Evolutionary conservation across 208 protist species (phyloP), one percentile per base, ranked within the genome.

Genomic region (Trypanosoma theileri): DNA sequence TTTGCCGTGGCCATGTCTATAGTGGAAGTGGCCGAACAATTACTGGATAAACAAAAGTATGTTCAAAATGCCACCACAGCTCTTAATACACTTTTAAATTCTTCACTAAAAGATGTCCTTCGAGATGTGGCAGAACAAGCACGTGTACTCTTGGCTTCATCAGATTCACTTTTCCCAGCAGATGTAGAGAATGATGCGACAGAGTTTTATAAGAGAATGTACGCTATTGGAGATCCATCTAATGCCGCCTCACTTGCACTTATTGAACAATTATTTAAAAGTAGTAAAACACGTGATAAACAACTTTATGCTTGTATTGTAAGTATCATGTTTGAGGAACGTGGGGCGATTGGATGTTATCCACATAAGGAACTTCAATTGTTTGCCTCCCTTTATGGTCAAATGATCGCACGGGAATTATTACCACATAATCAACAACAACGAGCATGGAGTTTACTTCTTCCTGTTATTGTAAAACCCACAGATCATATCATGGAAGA

Each of bases 381-480:
- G 8, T 94, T 94, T 58, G 84, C 88, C 14, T 66, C 74, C 46
- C 72, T 96, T 53, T 96, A 89, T 73, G 91, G 91, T 19, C 84
- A 94, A 79, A 80, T 96, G 73, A 85, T 96, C 58, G 86, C 88
- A 13, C 71, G 78, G 45, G 88, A 93, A 21, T 66, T 96, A 24
- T 77, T 96, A 22, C 81, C 84, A 11, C 66, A 59, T 35, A 86
- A 75, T 51, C 86, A 94, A 72, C 83, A 87, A 66, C 86, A 96
- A 77, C 82, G 80, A 19, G 88, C 86, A 41, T 91, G 82, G 84
- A 81, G 69, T 28, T 66, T 92, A 44, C 69, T 99, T 22, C 81
- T 99, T 21, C 94, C 98, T 26, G 92, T 92, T 24, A 77, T 99
- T 60, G 84, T 83, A 46, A 96, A 97, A 72, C 91, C 89, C 0